Conservation (phyloP, 257 asterid species). For the Petunia axillaris region DNA sequence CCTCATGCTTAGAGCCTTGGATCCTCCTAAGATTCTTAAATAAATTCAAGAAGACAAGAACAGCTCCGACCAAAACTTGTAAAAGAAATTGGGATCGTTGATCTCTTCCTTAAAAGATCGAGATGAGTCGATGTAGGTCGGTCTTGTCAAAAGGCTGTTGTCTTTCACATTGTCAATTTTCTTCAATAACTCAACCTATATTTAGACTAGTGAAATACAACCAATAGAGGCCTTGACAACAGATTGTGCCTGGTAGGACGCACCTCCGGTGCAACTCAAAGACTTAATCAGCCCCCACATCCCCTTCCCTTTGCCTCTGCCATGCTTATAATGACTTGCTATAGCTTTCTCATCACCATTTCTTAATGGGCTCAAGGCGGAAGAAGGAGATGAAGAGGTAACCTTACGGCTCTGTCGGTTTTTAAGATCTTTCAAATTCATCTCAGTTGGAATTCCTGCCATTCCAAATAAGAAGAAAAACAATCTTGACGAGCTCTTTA, state of each 20-base stretch:
- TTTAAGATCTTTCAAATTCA: conserved; percentile 61
- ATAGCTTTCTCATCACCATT: background rate
- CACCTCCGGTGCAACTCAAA: conserved; percentile 54
- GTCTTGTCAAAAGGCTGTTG: too few relatives aligned
- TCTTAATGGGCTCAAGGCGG: conserved; percentile 16
- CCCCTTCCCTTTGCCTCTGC: conserved; percentile 30
- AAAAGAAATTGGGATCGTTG: too few relatives aligned
- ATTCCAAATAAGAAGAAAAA: conserved; percentile 54
- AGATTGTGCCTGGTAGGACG: conserved; percentile 34
- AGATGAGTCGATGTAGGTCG: too few relatives aligned
- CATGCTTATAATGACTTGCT: background rate
- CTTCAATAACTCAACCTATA: too few relatives aligned
- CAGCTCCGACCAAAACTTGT: too few relatives aligned
- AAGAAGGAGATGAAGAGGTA: conserved; percentile 24
- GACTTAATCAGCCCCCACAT: conserved; percentile 58
- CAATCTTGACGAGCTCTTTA: conserved; percentile 50
- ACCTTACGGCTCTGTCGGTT: conserved; percentile 57
- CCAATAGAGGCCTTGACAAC: conserved; percentile 36
- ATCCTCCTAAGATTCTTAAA: too few relatives aligned
- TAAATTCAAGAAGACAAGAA: too few relatives aligned
- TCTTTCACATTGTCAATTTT: too few relatives aligned
- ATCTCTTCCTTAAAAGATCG: too few relatives aligned
- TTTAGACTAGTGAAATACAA: background rate
- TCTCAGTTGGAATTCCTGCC: conserved; percentile 46
- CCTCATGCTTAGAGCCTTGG: too few relatives aligned